Base-by-base conservation (phyloP, 1,284 basidiomycete species). In the Melanopsichium pennsylvanicum region DNA sequence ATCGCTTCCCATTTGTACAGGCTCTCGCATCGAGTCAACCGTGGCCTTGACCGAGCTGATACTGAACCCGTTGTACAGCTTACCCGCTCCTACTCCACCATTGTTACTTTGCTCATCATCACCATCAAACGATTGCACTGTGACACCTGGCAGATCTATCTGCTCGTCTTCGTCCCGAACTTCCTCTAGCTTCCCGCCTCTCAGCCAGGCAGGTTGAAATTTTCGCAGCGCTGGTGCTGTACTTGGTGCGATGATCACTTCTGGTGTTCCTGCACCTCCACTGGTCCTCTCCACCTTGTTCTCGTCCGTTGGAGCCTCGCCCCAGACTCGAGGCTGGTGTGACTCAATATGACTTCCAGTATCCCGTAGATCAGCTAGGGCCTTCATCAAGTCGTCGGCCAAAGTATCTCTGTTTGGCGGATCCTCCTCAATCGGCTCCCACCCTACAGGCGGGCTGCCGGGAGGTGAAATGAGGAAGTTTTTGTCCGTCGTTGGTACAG, bases 381-480 rank as follows among this genome's bases (percentile, higher is more conserved):
- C 79, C 22, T 64, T 58, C 37, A 93, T 90, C 69, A 98, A 86
- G 79, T 98, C 95, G 21, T 91, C 88, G 0, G 95, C 95, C 27
- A 97, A 86, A 5, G 94, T 90, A 5, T 87, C 84, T 6, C 84
- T 81, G 79, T 99, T 98, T 0, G 96, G 95, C 6, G 92, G 92
- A 18, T 95, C 93, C 83, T 99, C 96, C 36, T 84, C 84, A 59
- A 93, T 87, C 25, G 87, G 92, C 78, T 96, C 93, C 95, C 95
- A 99, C 1, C 95, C 95, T 2, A 96, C 89, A 0, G 95, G 95
- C 0, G 96, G 95, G 0, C 92, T 94, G n/a, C 95, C 96, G 1
- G 96, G 96, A 0, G 95, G 95, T 0, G 93, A 97, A 72, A 98
- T 95, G 46, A 98, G 86, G 83, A 97, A 97, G 83, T 98, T 97